Percentiles rank a stretch among this genome's conserved stretches.
These are phyloP conservation scores for Colletotrichum karsti DNA, from an alignment of 2,329 filamentous ascomycete genomes.

Conservation along the genomic window DNA sequence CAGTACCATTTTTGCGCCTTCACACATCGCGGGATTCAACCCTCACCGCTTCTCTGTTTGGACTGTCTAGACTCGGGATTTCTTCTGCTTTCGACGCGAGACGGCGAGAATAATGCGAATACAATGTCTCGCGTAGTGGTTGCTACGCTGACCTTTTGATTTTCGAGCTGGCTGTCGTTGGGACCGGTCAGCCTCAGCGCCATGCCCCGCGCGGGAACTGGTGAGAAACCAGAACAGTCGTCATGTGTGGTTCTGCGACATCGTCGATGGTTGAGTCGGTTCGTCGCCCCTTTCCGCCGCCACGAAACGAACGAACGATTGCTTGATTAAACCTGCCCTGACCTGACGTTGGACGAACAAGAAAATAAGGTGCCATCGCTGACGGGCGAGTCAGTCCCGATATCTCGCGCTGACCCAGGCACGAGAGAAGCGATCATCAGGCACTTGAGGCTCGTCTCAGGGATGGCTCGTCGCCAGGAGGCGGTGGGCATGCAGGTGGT, in stretches of 20 bases:
- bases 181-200: constrained; percentile 23
- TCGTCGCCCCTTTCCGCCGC: constrained; percentile 2
- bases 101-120: background rate
- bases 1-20: constrained; percentile 2
- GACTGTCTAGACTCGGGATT: background rate
- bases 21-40: background rate
- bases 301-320: background rate
- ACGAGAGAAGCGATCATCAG: constrained; percentile 26
- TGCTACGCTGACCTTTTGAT: constrained; percentile 21
- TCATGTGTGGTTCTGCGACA: constrained; percentile 16
- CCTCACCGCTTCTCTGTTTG: constrained; percentile 18
- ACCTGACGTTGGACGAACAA: background rate
- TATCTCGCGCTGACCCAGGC: constrained; percentile 23
- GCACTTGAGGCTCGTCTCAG: constrained; percentile 27
- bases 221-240: background rate
- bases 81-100: background rate
- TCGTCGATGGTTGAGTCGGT: background rate
- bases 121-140: constrained; percentile 28
- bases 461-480: constrained; percentile 15
- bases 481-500: constrained; percentile 28
- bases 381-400: constrained; percentile 11
- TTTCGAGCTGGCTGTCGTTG: background rate
- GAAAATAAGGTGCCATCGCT: constrained; percentile 6
- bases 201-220: constrained; percentile 20
- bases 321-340: constrained; percentile 1